Conservation (phyloP, 176 grass and related monocot species). For the Phyllostachys edulis region DNA sequence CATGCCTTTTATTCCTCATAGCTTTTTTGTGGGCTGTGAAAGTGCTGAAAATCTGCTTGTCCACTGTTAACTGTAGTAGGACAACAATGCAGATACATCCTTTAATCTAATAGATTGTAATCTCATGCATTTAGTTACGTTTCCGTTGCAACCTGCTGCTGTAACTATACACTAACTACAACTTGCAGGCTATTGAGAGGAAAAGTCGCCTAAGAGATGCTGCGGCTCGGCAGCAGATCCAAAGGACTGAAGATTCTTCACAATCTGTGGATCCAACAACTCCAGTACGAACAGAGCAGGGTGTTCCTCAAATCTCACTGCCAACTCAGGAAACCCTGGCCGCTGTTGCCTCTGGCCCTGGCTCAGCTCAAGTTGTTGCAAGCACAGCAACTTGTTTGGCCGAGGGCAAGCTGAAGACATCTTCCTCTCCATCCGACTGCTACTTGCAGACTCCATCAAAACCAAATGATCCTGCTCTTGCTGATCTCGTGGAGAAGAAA, state of each 20-base stretch:
- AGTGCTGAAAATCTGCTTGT: neutral
- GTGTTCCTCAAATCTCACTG: constrained; percentile 23
- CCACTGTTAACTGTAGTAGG: neutral
- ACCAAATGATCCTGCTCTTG: constrained; percentile 10
- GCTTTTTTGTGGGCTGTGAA: neutral
- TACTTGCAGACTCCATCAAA: constrained; percentile 33
- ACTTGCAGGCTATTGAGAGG: constrained; percentile 52
- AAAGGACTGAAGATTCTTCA: constrained; percentile 21
- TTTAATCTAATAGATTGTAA: neutral
- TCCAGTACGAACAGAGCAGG: constrained; percentile 28
- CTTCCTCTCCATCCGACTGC: constrained; percentile 33
- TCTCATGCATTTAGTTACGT: neutral
- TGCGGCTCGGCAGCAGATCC: constrained; percentile 47
- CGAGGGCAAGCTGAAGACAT: constrained; percentile 24
- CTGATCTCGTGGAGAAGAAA: constrained; percentile 47
- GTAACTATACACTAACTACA: constrained; percentile 19
- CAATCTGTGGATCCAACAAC: constrained; percentile 24
- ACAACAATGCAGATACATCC: neutral
- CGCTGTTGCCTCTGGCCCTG: constrained; percentile 24
- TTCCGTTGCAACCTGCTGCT: neutral
- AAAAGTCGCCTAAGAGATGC: constrained; percentile 34
- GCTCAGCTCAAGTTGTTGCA: constrained; percentile 29
- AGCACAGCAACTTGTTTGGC: constrained; percentile 15
- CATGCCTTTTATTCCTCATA: neutral
- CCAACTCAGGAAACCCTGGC: constrained; percentile 4